A percentile compares a stretch with the other conserved stretches of the same genome.
phyloP scores from a whole-genome alignment of 1,284 basidiomycete genomes.

The Papiliotrema laurentii region DNA sequence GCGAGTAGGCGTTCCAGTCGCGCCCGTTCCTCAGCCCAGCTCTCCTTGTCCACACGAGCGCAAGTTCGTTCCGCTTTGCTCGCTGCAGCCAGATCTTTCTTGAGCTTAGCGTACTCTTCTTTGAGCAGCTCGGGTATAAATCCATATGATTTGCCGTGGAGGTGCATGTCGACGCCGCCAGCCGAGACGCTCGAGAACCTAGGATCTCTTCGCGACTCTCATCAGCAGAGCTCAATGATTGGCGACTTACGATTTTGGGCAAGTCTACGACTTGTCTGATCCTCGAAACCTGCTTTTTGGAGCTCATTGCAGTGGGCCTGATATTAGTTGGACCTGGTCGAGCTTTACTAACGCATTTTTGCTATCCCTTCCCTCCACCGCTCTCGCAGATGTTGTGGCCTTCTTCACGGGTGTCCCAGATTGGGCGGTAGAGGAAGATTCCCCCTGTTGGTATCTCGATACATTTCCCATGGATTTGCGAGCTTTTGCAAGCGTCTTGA shows the following conservation, averaged over 20 bases:
- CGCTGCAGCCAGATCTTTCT: slow-evolving; percentile 63
- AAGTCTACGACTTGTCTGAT: slow-evolving; percentile 70
- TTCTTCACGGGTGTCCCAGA: slow-evolving; percentile 9
- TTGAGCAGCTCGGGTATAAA: slow-evolving; percentile 70
- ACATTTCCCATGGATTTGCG: slow-evolving; percentile 16
- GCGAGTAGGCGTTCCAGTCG: slow-evolving; percentile 74
- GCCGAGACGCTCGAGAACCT: slow-evolving; percentile 71
- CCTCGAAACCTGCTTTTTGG: slow-evolving; percentile 80
- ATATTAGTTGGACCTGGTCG: slow-evolving; percentile 5
- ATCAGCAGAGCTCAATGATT: neutral
- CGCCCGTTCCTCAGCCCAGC: slow-evolving; percentile 66
- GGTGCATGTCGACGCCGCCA: slow-evolving; percentile 64
- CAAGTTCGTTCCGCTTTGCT: slow-evolving; percentile 63
- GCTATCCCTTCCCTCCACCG: slow-evolving; percentile 59
- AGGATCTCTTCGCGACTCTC: slow-evolving; percentile 76
- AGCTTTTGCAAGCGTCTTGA: slow-evolving; percentile 29
- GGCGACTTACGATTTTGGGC: slow-evolving; percentile 57
- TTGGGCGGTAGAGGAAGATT: too few relatives aligned
- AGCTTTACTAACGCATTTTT: slow-evolving; percentile 72
- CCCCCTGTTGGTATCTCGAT: slow-evolving; percentile 7
- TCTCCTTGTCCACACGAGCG: slow-evolving; percentile 60
- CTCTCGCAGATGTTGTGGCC: slow-evolving; percentile 4
- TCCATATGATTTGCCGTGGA: slow-evolving; percentile 69
- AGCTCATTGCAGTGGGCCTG: slow-evolving; percentile 77
- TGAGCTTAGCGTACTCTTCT: slow-evolving; percentile 64